Base-by-base conservation (phyloP, 768 basidiomycete species). In the Amanita jacksonii region DNA sequence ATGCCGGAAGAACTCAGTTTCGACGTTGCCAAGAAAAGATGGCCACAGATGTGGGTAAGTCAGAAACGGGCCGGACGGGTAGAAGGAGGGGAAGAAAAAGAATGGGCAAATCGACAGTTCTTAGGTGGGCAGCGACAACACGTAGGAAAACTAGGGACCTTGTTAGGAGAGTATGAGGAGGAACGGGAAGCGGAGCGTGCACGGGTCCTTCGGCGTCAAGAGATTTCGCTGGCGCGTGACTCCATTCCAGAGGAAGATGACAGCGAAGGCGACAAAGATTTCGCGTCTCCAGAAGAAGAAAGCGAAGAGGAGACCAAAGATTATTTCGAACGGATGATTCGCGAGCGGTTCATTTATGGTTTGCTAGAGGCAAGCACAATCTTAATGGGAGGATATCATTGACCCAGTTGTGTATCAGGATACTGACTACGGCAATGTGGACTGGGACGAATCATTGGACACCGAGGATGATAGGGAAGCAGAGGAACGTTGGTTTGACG, bases 381-480 rank as follows among this genome's bases (percentile, higher is more conserved):
- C 7, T 35, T 22, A 32, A 30, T 12, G 3, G 4, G 27, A 13
- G 16, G 23, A 19, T 16, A 32, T 32, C 16, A 16, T 12, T 24
- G 30, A 46, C 39, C 41, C 35, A 30, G 23, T 23, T 24, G 33
- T 35, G 41, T 24, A 44, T 18, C 55, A 88, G 85, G 67, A 70
- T 4, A 71, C 80, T 24, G 74, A 85, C 51, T 88, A 88, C 46
- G 81, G 82, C 47, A 56, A 57, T 40, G 71, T 83, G 7, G 85
- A 88, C 55, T 88, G 85, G 84, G 75, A 77, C 53, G 85, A 88
- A 44, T 65, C 64, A 31, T 71, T 81, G 61, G 83, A 83, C 52
- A 59, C 49, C 16, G 74, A 76, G 15, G 64, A 72, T 47, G 81
- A 81, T 46, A 61, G 73, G 50, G 78, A 79, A 23, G 68, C 66